Evolutionary conservation across 306 rosid species (phyloP).

Genomic region (Acmispon strigosus): DNA sequence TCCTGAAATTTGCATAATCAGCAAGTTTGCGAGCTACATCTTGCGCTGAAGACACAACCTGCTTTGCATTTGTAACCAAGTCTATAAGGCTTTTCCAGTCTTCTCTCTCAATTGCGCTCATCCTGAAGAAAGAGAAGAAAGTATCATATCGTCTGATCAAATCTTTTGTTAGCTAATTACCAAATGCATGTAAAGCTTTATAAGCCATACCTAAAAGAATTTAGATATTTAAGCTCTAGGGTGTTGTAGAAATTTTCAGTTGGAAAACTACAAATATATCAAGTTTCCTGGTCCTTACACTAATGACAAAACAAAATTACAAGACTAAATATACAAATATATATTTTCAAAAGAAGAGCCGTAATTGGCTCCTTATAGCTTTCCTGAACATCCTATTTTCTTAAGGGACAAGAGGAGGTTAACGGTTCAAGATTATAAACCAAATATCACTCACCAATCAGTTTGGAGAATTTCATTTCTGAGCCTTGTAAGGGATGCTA

Average conservation of each 20-base stretch:
- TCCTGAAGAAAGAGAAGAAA: slow-evolving; percentile 45
- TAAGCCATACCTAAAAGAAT: neutral
- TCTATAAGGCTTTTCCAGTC: slow-evolving; percentile 72
- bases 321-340: neutral
- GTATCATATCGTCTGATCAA: slow-evolving; percentile 10
- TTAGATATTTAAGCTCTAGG: slow-evolving; percentile 6
- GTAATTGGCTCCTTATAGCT: neutral
- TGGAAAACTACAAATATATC: neutral
- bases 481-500: slow-evolving; percentile 72
- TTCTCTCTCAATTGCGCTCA: slow-evolving; percentile 68
- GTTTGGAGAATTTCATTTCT: slow-evolving; percentile 94
- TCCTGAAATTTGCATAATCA: slow-evolving; percentile 65
- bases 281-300: neutral
- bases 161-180: slow-evolving; percentile 16
- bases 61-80: slow-evolving; percentile 87
- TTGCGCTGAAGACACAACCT: slow-evolving; percentile 73
- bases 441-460: slow-evolving; percentile 65
- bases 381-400: neutral
- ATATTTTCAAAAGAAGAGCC: neutral
- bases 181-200: slow-evolving; percentile 11
- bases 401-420: slow-evolving; percentile 4
- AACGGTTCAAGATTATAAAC: slow-evolving; percentile 14
- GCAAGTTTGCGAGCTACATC: slow-evolving; percentile 79
- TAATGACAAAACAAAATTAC: neutral
- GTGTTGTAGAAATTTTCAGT: neutral